Percentiles rank a stretch among this genome's conserved stretches.
These are phyloP conservation scores for Crithidia fasciculata DNA, from an alignment of 208 protist genomes.

Conservation along the genomic window DNA sequence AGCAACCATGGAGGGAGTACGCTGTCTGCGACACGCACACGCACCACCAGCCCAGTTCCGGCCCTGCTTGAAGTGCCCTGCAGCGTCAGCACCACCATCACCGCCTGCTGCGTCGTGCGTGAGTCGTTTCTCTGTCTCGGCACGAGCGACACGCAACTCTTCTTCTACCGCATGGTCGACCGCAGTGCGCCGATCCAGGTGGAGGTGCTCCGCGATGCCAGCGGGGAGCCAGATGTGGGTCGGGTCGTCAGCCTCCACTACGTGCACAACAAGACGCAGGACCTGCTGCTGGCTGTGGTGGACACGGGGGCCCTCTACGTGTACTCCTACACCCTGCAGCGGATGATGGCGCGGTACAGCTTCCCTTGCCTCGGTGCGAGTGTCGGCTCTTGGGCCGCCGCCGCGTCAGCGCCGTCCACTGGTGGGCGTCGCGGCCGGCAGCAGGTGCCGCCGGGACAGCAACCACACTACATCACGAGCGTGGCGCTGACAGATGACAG, in stretches of 20 bases:
- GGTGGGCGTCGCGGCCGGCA: neutral
- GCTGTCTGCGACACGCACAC: too few relatives aligned
- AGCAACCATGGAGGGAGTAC: too few relatives aligned
- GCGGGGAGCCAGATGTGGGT: constrained; percentile 55
- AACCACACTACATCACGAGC: constrained; percentile 32
- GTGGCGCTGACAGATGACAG: constrained; percentile 11
- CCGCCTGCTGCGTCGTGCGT: constrained; percentile 81
- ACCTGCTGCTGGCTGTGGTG: constrained; percentile 68
- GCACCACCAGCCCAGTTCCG: too few relatives aligned
- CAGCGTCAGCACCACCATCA: constrained; percentile 55
- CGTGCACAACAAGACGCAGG: constrained; percentile 75
- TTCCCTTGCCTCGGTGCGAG: constrained; percentile 21
- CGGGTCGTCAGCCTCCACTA: constrained; percentile 73
- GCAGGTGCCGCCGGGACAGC: neutral
- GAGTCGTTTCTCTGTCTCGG: constrained; percentile 84
- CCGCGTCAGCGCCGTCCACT: neutral
- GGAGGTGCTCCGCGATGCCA: constrained; percentile 45
- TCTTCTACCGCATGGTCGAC: constrained; percentile 79
- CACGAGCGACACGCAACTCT: constrained; percentile 71
- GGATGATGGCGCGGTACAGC: constrained; percentile 42
- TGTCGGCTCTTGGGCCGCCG: neutral
- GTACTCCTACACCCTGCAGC: constrained; percentile 68
- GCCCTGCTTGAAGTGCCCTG: too few relatives aligned
- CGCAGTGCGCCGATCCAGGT: constrained; percentile 57
- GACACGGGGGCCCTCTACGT: constrained; percentile 75